Evolutionary conservation across 2,329 filamentous ascomycete species (phyloP), one percentile per base, ranked within the genome.

Genomic region (Ascosphaera apis): DNA sequence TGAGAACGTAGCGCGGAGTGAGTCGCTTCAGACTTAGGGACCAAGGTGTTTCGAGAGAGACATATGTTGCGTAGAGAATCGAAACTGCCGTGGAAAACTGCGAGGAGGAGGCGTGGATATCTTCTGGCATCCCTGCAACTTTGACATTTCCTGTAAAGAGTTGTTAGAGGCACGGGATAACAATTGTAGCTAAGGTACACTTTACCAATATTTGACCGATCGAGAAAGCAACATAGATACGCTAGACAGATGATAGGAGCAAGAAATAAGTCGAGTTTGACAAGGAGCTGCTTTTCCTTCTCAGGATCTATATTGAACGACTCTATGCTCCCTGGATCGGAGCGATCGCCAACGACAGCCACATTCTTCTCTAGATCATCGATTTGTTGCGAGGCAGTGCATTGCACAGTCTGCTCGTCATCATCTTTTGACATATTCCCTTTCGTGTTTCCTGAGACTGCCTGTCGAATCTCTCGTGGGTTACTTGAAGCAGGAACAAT

Each of bases 201-300:
- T 37, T 15, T 43, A 55, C 61, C 61, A 28, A 69, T 67, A 42
- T 66, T 67, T 15, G 56, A 55, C 37, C 67, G 57, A 47, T 72
- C 68, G 30, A 69, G 52, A 43, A 66, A 68, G 40, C 61, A 66
- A 3, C 58, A 56, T 15, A 72, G 45, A 41, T 68, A 72, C 3
- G 69, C 56, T 33, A 67, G 48, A 58, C 66, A 67, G 39, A 70
- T 63, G 37, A 69, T 59, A 0, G 63, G 63, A 3, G 60, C 56
- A 35, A 67, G 58, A 3, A 54, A 54, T 3, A 58, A 32, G 37
- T 67, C 64, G 8, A 67, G 48, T 39, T 66, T 66, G 15, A 51
- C 46, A 3, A 67, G 53, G 2, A 67, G 48, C 37, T 53, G 58
- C 35, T 46, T 50, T 44, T 66, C 63, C 36, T 58, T 59, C 15